phyloP scores from a whole-genome alignment of 768 basidiomycete genomes.

The Agrocybe praecox region DNA sequence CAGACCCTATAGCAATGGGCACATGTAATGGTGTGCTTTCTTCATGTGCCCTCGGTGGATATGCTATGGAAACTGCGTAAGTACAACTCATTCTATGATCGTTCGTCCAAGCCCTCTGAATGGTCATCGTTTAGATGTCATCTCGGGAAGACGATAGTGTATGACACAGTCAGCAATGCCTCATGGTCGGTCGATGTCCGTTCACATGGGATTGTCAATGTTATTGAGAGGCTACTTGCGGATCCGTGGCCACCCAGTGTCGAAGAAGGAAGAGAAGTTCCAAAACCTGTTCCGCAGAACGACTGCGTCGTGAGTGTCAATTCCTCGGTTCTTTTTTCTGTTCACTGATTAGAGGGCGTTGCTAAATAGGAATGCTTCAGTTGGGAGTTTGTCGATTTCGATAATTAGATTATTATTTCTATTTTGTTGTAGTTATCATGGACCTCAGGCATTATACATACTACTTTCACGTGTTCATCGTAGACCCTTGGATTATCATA shows the following conservation, averaged over 20 bases:
- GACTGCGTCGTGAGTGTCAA: conserved; percentile 69
- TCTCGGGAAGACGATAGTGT: conserved; percentile 81
- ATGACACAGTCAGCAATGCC: conserved; percentile 87
- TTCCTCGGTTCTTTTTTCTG: neutral
- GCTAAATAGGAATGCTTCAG: conserved; percentile 61
- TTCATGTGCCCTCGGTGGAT: conserved; percentile 85
- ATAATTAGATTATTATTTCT: neutral
- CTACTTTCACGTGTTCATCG: too few relatives aligned
- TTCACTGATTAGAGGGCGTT: neutral
- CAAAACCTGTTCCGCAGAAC: conserved; percentile 49
- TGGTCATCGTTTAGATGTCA: conserved; percentile 61
- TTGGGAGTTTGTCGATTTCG: conserved; percentile 65
- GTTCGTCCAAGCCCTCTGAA: neutral
- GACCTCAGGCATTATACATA: too few relatives aligned
- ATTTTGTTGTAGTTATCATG: neutral
- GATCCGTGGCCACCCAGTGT: conserved; percentile 71
- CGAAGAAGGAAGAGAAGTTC: conserved; percentile 67
- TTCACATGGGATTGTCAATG: conserved; percentile 75
- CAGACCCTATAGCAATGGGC: conserved; percentile 93
- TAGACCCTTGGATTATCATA: too few relatives aligned
- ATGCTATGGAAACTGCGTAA: conserved; percentile 80
- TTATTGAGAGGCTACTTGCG: conserved; percentile 74
- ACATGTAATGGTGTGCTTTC: conserved; percentile 82
- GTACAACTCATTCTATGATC: conserved; percentile 16
- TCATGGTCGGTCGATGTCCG: conserved; percentile 87